Evolutionary conservation across 495 filamentous ascomycete genomes (phyloP), one percentile per base, ranked within the genome.

Genomic region (Neurospora sp.): DNA sequence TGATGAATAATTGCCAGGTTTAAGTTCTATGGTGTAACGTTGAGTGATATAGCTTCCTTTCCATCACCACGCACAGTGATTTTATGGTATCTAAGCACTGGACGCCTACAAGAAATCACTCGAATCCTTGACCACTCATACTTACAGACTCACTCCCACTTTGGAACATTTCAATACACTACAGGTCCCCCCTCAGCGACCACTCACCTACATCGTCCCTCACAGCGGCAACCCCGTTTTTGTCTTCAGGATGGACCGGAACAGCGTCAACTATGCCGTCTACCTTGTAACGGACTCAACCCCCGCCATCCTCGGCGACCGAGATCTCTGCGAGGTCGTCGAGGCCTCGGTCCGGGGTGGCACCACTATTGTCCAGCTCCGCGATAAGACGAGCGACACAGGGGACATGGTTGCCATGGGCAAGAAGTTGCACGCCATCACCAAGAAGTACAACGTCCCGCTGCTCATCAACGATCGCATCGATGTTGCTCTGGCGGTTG

Each of bases 221-320:
- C 54, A 9, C 27, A 18, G 2, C 54, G 54, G 31, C 27, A 66
- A 35, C 1, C 12, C 54, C 54, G 23, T 16, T 23, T 2, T 70
- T 20, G 9, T n/a, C 14, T 18, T 59, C 69, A 78, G 70, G 39
- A 83, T 84, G 81, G 71, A 72, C 48, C 79, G 80, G 70, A 66
- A 66, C 39, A 39, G 75, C 11, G 79, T 85, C 9, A 81, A 86
- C 76, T 88, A 86, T 74, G 89, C 90, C 10, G 82, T 97, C 6
- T 98, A 98, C 80, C 86, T 98, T 66, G 95, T 98, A 73, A 98
- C 95, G 1, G 94, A 98, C 84, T 96, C 94, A 31, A 94, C 93
- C 8, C 86, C 89, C 18, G 87, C 90, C 6, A 92, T 97, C 72
- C 88, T 97, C 27, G 90, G 91, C 62, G 84, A 87, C 66, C 86